Conservation (phyloP, 1,284 basidiomycete genomes). For the Ceratobasidium sp. region DNA sequence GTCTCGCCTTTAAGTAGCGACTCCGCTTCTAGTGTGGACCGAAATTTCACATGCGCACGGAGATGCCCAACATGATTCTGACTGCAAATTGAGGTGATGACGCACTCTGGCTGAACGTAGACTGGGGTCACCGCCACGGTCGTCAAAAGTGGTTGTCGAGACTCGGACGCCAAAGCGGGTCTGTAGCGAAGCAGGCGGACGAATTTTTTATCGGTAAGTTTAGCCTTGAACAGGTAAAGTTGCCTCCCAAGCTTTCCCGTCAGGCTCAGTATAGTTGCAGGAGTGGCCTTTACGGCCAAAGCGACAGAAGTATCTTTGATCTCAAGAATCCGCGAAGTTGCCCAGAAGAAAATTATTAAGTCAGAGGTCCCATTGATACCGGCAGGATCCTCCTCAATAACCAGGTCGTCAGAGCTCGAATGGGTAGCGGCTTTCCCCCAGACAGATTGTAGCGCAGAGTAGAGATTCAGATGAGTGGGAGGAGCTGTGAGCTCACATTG, state of each 20-base stretch:
- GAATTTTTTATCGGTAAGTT: neutral
- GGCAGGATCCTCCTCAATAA: conserved; percentile 5
- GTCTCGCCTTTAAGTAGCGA: neutral
- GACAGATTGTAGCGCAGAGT: neutral
- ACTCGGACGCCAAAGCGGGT: neutral
- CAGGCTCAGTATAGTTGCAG: neutral
- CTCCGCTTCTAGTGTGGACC: neutral
- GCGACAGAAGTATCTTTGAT: neutral
- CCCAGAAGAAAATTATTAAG: neutral
- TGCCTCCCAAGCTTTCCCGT: neutral
- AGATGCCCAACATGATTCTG: neutral
- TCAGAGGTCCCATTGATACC: neutral
- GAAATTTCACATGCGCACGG: neutral
- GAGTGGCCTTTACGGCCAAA: neutral
- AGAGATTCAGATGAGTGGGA: neutral
- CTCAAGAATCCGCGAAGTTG: neutral
- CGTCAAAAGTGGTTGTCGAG: neutral
- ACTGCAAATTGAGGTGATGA: neutral
- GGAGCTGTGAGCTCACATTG: neutral
- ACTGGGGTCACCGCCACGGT: neutral
- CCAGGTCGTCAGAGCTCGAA: neutral
- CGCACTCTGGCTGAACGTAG: neutral
- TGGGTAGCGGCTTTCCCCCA: conserved; percentile 7
- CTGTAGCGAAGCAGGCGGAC: neutral
- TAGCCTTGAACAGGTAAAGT: neutral